Conservation (phyloP, 192 early-diverging fungal genomes). For the Backusella westeae region DNA sequence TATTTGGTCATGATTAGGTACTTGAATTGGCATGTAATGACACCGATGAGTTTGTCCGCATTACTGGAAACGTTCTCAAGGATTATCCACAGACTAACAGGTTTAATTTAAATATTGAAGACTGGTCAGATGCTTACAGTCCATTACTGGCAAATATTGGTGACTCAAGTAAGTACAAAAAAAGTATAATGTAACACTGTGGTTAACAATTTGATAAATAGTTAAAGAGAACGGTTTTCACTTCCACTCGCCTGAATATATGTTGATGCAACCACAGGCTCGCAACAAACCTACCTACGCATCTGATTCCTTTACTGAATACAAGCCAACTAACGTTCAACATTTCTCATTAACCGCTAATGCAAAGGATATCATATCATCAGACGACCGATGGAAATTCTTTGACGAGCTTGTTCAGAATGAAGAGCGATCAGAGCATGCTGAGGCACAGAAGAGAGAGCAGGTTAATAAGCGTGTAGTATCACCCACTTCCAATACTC, state of each 20-base stretch:
- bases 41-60: neutral
- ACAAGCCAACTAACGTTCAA: neutral
- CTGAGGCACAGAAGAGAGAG: slow-evolving; percentile 5
- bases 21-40: slow-evolving; percentile 5
- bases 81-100: neutral
- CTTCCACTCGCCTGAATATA: slow-evolving; percentile 24
- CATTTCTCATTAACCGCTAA: slow-evolving; percentile 5
- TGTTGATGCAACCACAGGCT: slow-evolving; percentile 8
- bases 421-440: slow-evolving; percentile 8
- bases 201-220: neutral
- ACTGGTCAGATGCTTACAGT: neutral
- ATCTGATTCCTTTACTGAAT: neutral
- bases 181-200: neutral
- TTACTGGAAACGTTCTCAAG: slow-evolving; percentile 7
- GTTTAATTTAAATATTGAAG: slow-evolving; percentile 1
- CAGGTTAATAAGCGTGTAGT: neutral
- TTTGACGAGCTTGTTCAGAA: slow-evolving; percentile 10
- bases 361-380: slow-evolving; percentile 9
- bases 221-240: slow-evolving; percentile 15
- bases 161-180: slow-evolving; percentile 9
- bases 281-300: neutral
- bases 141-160: neutral
- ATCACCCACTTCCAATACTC: neutral
- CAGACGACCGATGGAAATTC: neutral
- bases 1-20: neutral